Evolutionary conservation across 148 eudicot species (phyloP).

Genomic region (Chenopodium album): DNA sequence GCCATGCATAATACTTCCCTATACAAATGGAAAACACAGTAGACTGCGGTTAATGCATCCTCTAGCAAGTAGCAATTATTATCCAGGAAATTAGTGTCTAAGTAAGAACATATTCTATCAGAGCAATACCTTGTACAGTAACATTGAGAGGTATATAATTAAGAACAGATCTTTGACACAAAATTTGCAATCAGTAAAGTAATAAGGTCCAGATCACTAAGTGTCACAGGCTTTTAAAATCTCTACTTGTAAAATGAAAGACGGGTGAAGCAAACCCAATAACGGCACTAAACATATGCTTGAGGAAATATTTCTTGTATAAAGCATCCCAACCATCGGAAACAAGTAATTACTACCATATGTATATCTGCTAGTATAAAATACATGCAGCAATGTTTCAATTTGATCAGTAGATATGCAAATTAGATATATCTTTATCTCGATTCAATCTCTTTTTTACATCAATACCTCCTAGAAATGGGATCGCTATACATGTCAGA

Average conservation of each 20-base stretch:
- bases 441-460: not conserved
- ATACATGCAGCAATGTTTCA: not conserved
- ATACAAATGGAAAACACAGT: no score
- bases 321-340: not conserved
- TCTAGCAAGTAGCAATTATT: not conserved
- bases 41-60: no score
- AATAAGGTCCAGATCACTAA: not conserved
- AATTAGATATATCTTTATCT: not conserved
- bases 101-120: not conserved
- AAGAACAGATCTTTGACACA: not conserved
- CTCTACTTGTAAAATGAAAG: not conserved
- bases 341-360: not conserved
- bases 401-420: not conserved
- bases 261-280: not conserved
- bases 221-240: not conserved
- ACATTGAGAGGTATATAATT: not conserved
- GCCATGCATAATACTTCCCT: not conserved
- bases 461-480: not conserved
- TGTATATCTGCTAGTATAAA: not conserved
- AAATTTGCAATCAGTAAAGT: not conserved
- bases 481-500: not conserved
- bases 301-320: not conserved
- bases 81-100: not conserved
- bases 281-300: not conserved
- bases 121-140: not conserved